phyloP scores from a whole-genome alignment of 805 yeast genomes.

The Zygoascus ofunaensis region DNA sequence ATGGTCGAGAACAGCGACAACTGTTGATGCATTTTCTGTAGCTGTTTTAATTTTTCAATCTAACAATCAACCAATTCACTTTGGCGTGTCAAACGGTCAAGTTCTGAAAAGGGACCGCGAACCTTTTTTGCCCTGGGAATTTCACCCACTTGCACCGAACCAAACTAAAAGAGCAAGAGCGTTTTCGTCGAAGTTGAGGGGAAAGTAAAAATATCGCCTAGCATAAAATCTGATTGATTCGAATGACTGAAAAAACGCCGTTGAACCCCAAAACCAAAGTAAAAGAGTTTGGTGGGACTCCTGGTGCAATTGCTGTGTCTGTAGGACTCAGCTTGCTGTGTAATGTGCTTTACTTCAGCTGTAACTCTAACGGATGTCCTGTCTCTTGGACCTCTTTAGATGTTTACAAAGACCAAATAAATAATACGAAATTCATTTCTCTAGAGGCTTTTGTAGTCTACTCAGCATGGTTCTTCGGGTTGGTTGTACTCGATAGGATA shows the following conservation, averaged over 20 bases:
- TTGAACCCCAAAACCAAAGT: slow-evolving; percentile 63
- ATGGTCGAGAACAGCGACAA: slow-evolving; percentile 27
- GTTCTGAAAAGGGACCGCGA: too few relatives aligned
- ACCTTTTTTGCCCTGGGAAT: too few relatives aligned
- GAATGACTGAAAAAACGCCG: background rate
- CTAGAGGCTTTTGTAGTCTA: slow-evolving; percentile 53
- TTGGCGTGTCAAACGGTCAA: too few relatives aligned
- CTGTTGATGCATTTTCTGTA: slow-evolving; percentile 27
- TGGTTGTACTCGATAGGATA: slow-evolving; percentile 54
- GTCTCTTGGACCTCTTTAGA: slow-evolving; percentile 15
- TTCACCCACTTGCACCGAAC: too few relatives aligned
- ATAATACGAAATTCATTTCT: slow-evolving; percentile 17
- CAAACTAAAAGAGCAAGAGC: too few relatives aligned
- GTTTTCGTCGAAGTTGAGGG: too few relatives aligned
- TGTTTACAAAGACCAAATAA: slow-evolving; percentile 14
- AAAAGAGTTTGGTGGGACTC: slow-evolving; percentile 67
- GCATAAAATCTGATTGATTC: too few relatives aligned
- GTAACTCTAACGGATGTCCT: slow-evolving; percentile 43
- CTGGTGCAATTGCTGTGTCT: slow-evolving; percentile 64
- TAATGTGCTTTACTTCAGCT: slow-evolving; percentile 46
- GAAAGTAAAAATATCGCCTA: too few relatives aligned
- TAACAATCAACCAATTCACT: too few relatives aligned
- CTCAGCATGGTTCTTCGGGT: slow-evolving; percentile 57
- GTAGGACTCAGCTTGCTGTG: slow-evolving; percentile 59
- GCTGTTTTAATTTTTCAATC: too few relatives aligned